Conservation (phyloP, 2,329 filamentous ascomycete species). For the Ophiocordyceps australis region DNA sequence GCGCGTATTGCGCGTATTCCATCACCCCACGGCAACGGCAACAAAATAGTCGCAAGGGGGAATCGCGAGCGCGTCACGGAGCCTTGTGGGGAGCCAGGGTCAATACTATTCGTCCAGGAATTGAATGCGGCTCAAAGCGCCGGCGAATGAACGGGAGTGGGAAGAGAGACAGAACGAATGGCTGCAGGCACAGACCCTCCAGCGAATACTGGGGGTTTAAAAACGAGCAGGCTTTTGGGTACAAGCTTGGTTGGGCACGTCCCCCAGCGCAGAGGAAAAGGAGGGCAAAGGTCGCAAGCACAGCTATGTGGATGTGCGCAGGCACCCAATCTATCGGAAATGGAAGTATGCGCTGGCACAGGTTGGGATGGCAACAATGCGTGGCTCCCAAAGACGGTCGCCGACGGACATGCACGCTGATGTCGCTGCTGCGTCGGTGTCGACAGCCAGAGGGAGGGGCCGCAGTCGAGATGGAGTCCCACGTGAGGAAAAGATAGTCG, state of each 20-base stretch:
- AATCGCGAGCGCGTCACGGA: slow-evolving; percentile 8
- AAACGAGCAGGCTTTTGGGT: slow-evolving; percentile 18
- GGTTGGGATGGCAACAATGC: slow-evolving; percentile 22
- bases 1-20: slow-evolving; percentile 61
- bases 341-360: slow-evolving; percentile 45
- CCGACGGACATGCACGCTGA: slow-evolving; percentile 40
- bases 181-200: slow-evolving; percentile 7
- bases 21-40: slow-evolving; percentile 31
- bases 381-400: slow-evolving; percentile 33
- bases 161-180: slow-evolving; percentile 7
- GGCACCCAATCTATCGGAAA: slow-evolving; percentile 36
- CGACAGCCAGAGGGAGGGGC: slow-evolving; percentile 9
- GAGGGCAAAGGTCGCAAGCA: slow-evolving; percentile 18
- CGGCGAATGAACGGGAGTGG: slow-evolving; percentile 5
- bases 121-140: slow-evolving; percentile 2
- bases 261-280: too few relatives aligned
- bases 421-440: slow-evolving; percentile 18
- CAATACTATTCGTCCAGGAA: slow-evolving; percentile 7
- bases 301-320: slow-evolving; percentile 23
- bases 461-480: slow-evolving; percentile 17
- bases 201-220: slow-evolving; percentile 13
- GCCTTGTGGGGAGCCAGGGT: slow-evolving; percentile 5
- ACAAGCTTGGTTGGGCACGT: too few relatives aligned
- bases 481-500: slow-evolving; percentile 18
- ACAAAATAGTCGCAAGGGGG: slow-evolving; percentile 2